These are phyloP conservation scores for Zostera marina DNA, from an alignment of 116 monocot genomes.

Conservation along the genomic window DNA sequence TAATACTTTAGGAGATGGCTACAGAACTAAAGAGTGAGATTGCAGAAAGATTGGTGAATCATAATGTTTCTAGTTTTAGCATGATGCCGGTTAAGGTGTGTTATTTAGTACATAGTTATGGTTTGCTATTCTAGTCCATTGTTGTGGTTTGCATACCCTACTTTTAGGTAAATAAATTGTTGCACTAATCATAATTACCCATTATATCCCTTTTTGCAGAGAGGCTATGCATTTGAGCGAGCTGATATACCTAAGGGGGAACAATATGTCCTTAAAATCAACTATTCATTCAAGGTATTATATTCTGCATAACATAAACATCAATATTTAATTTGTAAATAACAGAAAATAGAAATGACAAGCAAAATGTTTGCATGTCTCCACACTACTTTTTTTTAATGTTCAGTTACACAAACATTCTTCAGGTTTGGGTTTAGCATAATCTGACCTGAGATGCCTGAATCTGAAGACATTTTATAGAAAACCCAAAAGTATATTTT, in stretches of 20 bases:
- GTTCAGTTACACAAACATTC: too few relatives aligned
- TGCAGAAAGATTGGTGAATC: conserved; percentile 41
- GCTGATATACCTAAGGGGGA: conserved; percentile 64
- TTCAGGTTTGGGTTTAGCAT: too few relatives aligned
- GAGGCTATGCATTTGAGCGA: conserved; percentile 83
- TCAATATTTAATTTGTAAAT: too few relatives aligned
- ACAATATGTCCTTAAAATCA: conserved; percentile 82
- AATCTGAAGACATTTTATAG: too few relatives aligned
- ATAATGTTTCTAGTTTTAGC: conserved; percentile 67
- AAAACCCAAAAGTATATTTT: too few relatives aligned
- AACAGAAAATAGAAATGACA: too few relatives aligned
- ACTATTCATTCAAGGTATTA: conserved; percentile 77
- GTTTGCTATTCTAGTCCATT: too few relatives aligned
- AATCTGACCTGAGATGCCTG: too few relatives aligned
- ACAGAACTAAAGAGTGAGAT: conserved; percentile 69
- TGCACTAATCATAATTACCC: not conserved
- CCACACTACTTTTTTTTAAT: too few relatives aligned
- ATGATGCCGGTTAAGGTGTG: conserved; percentile 87
- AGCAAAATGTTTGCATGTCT: too few relatives aligned
- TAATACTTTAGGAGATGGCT: conserved; percentile 55
- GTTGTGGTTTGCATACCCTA: too few relatives aligned
- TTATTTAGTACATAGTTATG: not conserved
- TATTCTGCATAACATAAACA: not conserved
- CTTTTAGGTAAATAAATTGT: too few relatives aligned
- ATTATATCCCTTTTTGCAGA: conserved; percentile 17